Evolutionary conservation across 495 filamentous ascomycete genomes (phyloP).

Genomic region (Tetracladium marchalianum): DNA sequence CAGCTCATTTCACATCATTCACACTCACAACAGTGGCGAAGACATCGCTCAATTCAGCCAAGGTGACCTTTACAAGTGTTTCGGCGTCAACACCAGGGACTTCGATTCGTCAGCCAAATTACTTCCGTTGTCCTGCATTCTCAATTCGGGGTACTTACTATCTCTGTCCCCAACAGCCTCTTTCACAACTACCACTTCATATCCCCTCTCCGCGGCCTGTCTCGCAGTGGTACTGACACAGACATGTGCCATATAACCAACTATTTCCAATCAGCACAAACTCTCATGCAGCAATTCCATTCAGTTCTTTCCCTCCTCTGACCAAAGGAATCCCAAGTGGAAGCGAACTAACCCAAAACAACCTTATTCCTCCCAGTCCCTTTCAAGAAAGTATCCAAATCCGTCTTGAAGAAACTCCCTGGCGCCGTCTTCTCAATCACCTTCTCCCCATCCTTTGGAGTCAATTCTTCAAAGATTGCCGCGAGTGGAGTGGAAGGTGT

Average conservation of each 20-base stretch:
- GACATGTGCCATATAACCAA: slow-evolving; percentile 42
- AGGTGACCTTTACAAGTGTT: slow-evolving; percentile 26
- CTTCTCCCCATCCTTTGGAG: slow-evolving; percentile 30
- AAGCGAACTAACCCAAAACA: slow-evolving; percentile 7
- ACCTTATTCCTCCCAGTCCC: slow-evolving; percentile 19
- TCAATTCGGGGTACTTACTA: background rate
- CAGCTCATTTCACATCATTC: slow-evolving; percentile 20
- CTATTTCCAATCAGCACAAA: background rate
- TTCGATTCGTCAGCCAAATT: background rate
- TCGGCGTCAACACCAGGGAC: slow-evolving; percentile 25
- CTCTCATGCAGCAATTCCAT: background rate
- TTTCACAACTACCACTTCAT: slow-evolving; percentile 44
- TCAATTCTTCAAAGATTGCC: slow-evolving; percentile 42
- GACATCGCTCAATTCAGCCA: slow-evolving; percentile 37
- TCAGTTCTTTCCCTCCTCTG: background rate
- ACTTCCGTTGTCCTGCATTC: background rate
- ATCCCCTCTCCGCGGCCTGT: slow-evolving; percentile 42
- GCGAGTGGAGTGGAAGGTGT: slow-evolving; percentile 42
- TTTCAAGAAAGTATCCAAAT: slow-evolving; percentile 20
- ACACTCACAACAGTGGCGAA: slow-evolving; percentile 35
- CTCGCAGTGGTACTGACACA: slow-evolving; percentile 51
- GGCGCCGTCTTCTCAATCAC: slow-evolving; percentile 25
- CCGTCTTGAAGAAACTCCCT: slow-evolving; percentile 22
- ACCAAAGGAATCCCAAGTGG: background rate
- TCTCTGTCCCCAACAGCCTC: slow-evolving; percentile 48